Percentiles rank a stretch among this genome's conserved stretches.
Conservation (phyloP, 805 yeast species). For the Candida taoyuanica region DNA sequence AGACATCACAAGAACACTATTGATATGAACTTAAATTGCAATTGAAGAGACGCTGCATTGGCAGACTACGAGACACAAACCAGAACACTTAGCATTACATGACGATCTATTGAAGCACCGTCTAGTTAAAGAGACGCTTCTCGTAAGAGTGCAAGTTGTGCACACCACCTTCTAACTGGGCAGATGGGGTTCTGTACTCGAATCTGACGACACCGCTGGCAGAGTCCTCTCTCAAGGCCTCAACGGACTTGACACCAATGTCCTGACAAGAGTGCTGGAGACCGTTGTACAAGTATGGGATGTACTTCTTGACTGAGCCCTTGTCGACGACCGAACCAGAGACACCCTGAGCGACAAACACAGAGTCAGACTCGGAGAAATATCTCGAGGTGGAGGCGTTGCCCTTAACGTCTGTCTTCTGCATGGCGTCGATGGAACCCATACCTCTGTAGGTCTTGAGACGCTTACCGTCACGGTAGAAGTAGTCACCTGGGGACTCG, state of each 20-base stretch:
- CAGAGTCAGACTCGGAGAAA: constrained; percentile 93
- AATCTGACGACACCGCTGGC: constrained; percentile 74
- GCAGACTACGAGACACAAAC: too few relatives aligned
- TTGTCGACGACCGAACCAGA: constrained; percentile 95
- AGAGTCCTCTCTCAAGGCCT: constrained; percentile 59
- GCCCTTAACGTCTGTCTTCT: constrained; percentile 78
- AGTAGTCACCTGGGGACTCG: constrained; percentile 98
- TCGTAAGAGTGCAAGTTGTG: constrained; percentile 95
- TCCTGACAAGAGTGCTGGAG: constrained; percentile 98
- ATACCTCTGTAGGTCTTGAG: constrained; percentile 97
- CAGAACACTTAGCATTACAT: too few relatives aligned
- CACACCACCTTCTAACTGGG: constrained; percentile 98
- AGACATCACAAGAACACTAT: too few relatives aligned
- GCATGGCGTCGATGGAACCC: constrained; percentile 99
- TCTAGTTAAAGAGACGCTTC: constrained; percentile 78
- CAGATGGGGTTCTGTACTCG: constrained; percentile 97
- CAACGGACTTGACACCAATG: constrained; percentile 76
- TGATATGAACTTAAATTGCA: background rate
- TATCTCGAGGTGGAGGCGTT: constrained; percentile 98
- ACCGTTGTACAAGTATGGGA: constrained; percentile 93
- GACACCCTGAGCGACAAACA: constrained; percentile 98
- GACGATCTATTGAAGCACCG: too few relatives aligned
- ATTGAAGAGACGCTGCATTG: background rate
- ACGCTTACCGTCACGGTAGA: constrained; percentile 97
- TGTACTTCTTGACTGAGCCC: constrained; percentile 89